Evolutionary conservation across 176 grass and related monocot genomes (phyloP), one percentile per base, ranked within the genome.

Genomic region (Alopecurus myosuroides): DNA sequence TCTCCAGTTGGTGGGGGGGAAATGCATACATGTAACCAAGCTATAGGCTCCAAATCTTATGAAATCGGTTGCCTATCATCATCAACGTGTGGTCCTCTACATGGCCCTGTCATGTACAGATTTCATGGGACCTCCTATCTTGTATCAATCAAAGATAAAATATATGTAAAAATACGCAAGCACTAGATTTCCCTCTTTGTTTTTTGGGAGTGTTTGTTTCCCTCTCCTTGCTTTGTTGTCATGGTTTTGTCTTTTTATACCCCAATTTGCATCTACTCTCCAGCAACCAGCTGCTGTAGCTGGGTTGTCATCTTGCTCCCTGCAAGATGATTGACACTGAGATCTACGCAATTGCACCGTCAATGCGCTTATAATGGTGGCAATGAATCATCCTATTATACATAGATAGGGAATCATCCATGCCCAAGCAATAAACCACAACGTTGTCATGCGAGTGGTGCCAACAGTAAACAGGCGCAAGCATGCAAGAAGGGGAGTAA

Each of bases 51-150:
- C 68, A 77, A 57, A 58, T 74, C 73, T 79, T 50, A 69, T 62
- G 70, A 78, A 74, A 84, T 80, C 74, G 85, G 85, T 76, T 91
- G 71, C 39, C 66, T 69, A 76, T 80, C 85, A 69, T 87, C 75
- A 81, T 89, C 83, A 71, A 70, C 25, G 85, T 76, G 85, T 84
- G 85, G 85, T 91, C 85, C 89, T 84, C 84, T 82, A 81, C 66
- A 55, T 82, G 84, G 79, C 14, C 80, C 75, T 83, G 75, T 84
- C 84, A 78, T 78, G 57, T 40, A 31, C 74, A 79, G 55, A 67
- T 86, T 82, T 60, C 50, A 64, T 72, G n/a, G 73, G 57, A 57
- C 74, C 56, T 75, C 36, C 55, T 74, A 84, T 90, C 80, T 80
- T 83, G 68, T 87, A 75, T 75, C 40, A 53, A 62, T 18, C 56